phyloP scores from a whole-genome alignment of 2,329 filamentous ascomycete species.

The Colletotrichum gigasporum region DNA sequence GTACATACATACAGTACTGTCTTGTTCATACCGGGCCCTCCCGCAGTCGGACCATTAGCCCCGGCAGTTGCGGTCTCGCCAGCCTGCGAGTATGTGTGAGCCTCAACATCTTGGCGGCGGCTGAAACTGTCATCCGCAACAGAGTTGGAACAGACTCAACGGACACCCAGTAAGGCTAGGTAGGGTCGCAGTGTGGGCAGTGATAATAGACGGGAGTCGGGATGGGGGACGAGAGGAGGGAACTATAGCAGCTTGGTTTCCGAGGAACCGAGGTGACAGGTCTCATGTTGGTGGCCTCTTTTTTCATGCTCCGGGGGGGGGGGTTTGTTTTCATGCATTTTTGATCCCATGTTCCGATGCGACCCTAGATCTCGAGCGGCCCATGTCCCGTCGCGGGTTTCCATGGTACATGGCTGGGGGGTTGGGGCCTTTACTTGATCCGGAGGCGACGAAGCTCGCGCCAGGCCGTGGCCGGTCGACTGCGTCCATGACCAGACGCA shows the following conservation, averaged over 20 bases:
- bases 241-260: background rate
- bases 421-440: conserved; percentile 17
- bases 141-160: conserved; percentile 13
- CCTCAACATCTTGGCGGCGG: background rate
- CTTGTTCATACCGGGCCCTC: background rate
- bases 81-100: background rate
- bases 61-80: conserved; percentile 9
- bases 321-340: background rate
- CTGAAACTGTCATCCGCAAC: conserved; percentile 25
- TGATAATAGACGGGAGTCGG: background rate
- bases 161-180: no score
- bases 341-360: background rate
- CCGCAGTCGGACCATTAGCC: background rate
- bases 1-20: no score
- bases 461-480: conserved; percentile 8
- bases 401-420: no score
- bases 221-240: background rate
- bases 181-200: no score
- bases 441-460: conserved; percentile 17
- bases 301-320: background rate
- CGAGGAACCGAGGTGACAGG: conserved; percentile 6
- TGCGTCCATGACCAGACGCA: no score
- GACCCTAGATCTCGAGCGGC: background rate
- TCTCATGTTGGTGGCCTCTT: background rate
- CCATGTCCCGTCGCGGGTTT: background rate